A percentile compares a stretch with the other conserved stretches of the same genome.
phyloP scores from a whole-genome alignment of 2,329 filamentous ascomycete species.

The Allantophomopsis cytisporea region DNA sequence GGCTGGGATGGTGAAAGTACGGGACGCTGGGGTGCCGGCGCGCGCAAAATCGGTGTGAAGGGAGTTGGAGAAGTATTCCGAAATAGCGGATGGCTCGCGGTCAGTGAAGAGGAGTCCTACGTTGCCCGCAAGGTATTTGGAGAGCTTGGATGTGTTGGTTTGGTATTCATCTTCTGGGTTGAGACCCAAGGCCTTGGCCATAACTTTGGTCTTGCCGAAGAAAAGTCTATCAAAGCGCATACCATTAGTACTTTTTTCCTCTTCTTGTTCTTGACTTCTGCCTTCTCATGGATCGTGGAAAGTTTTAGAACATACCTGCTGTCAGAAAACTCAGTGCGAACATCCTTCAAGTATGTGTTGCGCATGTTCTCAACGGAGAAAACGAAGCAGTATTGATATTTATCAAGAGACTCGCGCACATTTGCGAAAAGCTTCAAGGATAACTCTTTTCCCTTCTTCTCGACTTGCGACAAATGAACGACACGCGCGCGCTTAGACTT shows the following conservation, averaged over 20 bases:
- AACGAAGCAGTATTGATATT: conserved; percentile 86
- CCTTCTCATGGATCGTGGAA: neutral
- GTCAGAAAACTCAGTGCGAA: conserved; percentile 73
- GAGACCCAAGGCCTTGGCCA: conserved; percentile 84
- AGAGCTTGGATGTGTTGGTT: conserved; percentile 59
- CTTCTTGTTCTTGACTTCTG: neutral
- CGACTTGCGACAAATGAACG: conserved; percentile 80
- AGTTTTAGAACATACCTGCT: conserved; percentile 56
- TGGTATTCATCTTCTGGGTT: conserved; percentile 68
- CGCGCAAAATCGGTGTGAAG: conserved; percentile 79
- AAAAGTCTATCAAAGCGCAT: conserved; percentile 51
- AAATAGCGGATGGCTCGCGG: conserved; percentile 52
- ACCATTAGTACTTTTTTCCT: too few relatives aligned
- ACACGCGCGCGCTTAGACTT: conserved; percentile 89
- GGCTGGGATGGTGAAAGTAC: conserved; percentile 67
- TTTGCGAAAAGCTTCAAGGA: conserved; percentile 80
- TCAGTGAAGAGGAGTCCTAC: conserved; percentile 88
- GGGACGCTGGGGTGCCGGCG: conserved; percentile 62
- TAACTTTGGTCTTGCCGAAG: conserved; percentile 99
- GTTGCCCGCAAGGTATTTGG: conserved; percentile 59
- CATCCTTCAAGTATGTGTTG: conserved; percentile 88
- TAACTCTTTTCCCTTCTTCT: conserved; percentile 84
- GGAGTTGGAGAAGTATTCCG: conserved; percentile 59
- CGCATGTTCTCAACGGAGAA: conserved; percentile 96
- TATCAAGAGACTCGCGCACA: conserved; percentile 71